phyloP scores from a whole-genome alignment of 805 yeast species.

The Cyberlindnera mississippiensis region DNA sequence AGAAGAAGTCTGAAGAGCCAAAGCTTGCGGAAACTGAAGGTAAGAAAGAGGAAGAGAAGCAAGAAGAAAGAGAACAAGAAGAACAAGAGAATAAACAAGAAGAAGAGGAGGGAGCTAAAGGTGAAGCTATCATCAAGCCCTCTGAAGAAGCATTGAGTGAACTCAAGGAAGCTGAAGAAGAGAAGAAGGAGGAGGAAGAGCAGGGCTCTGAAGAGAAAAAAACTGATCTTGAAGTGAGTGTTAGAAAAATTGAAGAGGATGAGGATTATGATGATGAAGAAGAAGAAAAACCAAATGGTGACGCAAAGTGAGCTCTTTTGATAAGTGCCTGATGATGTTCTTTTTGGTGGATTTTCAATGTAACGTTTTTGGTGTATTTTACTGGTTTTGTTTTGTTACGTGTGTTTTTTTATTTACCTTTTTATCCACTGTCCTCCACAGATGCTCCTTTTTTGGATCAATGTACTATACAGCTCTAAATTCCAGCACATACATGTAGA shows the following conservation, averaged over 20 bases:
- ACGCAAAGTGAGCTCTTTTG: slow-evolving; percentile 6
- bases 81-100: background rate
- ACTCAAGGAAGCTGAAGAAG: slow-evolving; percentile 33
- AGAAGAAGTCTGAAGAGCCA: background rate
- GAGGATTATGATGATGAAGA: slow-evolving; percentile 36
- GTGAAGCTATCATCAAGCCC: slow-evolving; percentile 24
- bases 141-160: slow-evolving; percentile 26
- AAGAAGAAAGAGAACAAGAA: background rate
- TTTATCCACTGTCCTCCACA: no score
- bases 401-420: background rate
- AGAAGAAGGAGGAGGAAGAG: slow-evolving; percentile 29
- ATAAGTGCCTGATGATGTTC: background rate
- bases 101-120: slow-evolving; percentile 6
- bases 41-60: background rate
- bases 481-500: no score
- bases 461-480: slow-evolving; percentile 6
- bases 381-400: background rate
- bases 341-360: slow-evolving; percentile 2
- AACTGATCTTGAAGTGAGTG: slow-evolving; percentile 34
- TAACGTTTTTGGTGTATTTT: slow-evolving; percentile 1
- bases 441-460: background rate
- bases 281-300: slow-evolving; percentile 25
- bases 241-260: slow-evolving; percentile 38
- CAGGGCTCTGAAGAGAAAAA: slow-evolving; percentile 26
- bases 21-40: slow-evolving; percentile 1